phyloP scores from a whole-genome alignment of 352 stramenopile genomes.

The Phytophthora litchii region DNA sequence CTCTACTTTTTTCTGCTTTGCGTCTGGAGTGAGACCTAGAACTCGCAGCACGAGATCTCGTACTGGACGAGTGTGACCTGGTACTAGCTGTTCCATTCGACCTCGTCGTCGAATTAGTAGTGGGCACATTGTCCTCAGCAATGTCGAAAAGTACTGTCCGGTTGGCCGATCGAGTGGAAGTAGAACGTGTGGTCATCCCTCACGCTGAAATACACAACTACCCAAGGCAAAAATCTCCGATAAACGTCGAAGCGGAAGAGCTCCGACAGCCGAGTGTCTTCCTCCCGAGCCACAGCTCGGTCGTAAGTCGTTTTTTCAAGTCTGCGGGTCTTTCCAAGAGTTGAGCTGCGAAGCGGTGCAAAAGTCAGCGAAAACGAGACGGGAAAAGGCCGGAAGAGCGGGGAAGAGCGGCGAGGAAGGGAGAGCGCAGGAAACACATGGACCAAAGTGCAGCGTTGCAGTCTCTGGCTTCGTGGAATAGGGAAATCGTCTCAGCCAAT shows the following conservation, averaged over 20 bases:
- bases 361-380: constrained; percentile 26
- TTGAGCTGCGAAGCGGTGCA: constrained; percentile 12
- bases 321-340: constrained; percentile 8
- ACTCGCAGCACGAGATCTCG: constrained; percentile 17
- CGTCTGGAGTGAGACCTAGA: constrained; percentile 16
- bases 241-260: constrained; percentile 11
- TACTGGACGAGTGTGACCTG: constrained; percentile 24
- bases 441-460: constrained; percentile 16
- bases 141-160: constrained; percentile 54
- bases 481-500: constrained; percentile 9
- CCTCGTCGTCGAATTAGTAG: constrained; percentile 8
- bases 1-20: constrained; percentile 9
- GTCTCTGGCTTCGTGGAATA: constrained; percentile 21
- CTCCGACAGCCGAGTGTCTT: constrained; percentile 5
- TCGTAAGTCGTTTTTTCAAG: constrained; percentile 22
- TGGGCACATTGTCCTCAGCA: constrained; percentile 40
- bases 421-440: constrained; percentile 31
- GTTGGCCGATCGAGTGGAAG: constrained; percentile 29
- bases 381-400: constrained; percentile 26
- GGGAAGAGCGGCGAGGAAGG: constrained; percentile 30
- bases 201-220: neutral
- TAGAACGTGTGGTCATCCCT: constrained; percentile 33
- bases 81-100: constrained; percentile 24
- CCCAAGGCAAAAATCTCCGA: constrained; percentile 11
- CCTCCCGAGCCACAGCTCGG: constrained; percentile 6